Base-by-base conservation (phyloP, 2,329 filamentous ascomycete genomes). In the Alternaria sp. region DNA sequence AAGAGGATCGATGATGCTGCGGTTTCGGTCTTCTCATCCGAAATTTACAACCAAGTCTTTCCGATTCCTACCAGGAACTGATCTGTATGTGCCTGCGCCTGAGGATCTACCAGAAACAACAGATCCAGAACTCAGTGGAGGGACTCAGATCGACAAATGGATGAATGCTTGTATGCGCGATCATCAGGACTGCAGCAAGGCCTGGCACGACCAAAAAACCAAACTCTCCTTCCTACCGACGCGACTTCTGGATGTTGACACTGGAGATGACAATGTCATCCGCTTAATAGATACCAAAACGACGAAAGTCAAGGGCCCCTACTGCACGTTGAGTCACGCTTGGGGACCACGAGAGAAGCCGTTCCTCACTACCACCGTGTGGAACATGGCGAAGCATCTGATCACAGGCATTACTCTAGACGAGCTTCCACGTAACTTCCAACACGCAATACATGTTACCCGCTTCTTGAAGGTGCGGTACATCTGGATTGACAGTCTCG, bases 401-500 rank as follows among this genome's bases (percentile, higher is more conserved):
- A n/a, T 36, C 32, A 36, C 32, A 36, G 32, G 32, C 15, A 36
- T 36, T 4, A 3, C 32, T 1, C 7, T 36, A 1, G 15, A 36
- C 2, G 32, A 36, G 8, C 32, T 36, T 36, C 32, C 32, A 36
- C 2, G 2, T 3, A 36, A 36, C 32, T 36, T 36, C 15, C 32
- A n/a, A 36, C 2, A 36, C 1, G 32, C 32, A 3, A 36, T 36
- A 51, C 50, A 55, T 4, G 66, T 74, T 13, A 64, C 68, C 10
- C 45, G 68, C 6, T 67, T 69, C 36, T 51, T 74, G 13, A 64
- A 66, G n/a, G 32, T 72, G 10, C 40, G 57, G 11, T 72, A 73
- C 23, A 70, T 73, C 2, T 74, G 72, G 69, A 74, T 74, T 6
- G 70, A 74, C 51, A 63, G 57, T 15, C 54, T 72, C 8, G 28